Base-by-base conservation (phyloP, 2,329 filamentous ascomycete species). In the Trichoderma breve region DNA sequence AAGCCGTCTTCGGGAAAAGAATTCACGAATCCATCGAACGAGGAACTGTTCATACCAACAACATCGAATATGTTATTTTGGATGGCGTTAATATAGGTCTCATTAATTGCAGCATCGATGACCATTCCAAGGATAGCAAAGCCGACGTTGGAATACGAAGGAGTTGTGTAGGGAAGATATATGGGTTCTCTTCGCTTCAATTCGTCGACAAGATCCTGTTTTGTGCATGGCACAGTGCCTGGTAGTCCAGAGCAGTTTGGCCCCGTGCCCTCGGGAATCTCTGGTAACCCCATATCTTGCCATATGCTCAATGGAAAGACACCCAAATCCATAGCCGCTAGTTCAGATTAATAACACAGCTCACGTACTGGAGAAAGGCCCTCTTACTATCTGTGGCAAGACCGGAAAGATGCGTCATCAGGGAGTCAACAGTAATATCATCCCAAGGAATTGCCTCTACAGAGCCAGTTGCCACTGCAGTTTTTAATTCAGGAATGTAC, bases 101-200 rank as follows among this genome's bases (percentile, higher is more conserved):
- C 80, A 6, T 77, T 78, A 79, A 88, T 82, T 0, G 84, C 80
- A 6, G 80, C 80, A 72, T 86, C 83, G 0, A 88, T 78, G 0
- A 83, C 83, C 1, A 84, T 77, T 3, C 83, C 84, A 1, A 87
- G 80, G 2, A 86, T 71, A 1, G 82, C 77, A 24, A 85, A 84
- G 1, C 80, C 85, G 3, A 83, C 77, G 73, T 88, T 87, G 32
- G 85, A 84, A 76, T 89, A 89, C 3, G 81, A 78, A 0, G 86
- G 85, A 3, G 79, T 83, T 0, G 81, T 80, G 73, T 83, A 85
- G 0, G 86, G 82, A 0, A 78, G 75, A 65, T 84, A 86, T 1
- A 82, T 77, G 0, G 85, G 85, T 39, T 78, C 75, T 11, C 76
- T 75, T 18, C 74, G 73, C 53, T 78, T 78, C 51, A 80, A 74